Evolutionary conservation across 805 yeast genomes (phyloP).

Genomic region (Wickerhamiella musiphila): DNA sequence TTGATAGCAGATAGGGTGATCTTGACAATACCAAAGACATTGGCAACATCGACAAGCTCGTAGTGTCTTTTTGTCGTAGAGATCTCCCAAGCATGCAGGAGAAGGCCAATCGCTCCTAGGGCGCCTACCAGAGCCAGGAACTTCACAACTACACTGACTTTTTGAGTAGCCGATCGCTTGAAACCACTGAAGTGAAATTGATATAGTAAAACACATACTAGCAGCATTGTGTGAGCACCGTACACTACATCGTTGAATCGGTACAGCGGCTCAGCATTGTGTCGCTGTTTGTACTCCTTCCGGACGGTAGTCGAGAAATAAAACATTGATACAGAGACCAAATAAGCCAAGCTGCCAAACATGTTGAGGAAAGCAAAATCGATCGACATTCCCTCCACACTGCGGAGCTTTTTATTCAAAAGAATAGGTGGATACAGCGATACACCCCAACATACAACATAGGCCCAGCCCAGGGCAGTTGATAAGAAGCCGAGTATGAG

Average conservation of each 20-base stretch:
- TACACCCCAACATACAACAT: slow-evolving; percentile 21
- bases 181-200: slow-evolving; percentile 26
- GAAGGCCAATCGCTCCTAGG: slow-evolving; percentile 10
- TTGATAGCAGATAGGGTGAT: slow-evolving; percentile 29
- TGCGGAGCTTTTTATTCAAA: slow-evolving; percentile 17
- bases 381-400: slow-evolving; percentile 24
- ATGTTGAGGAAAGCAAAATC: slow-evolving; percentile 23
- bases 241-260: slow-evolving; percentile 29
- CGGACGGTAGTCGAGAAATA: slow-evolving; percentile 21
- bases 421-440: slow-evolving; percentile 24
- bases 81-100: slow-evolving; percentile 17
- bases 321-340: slow-evolving; percentile 18
- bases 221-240: slow-evolving; percentile 27
- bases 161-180: slow-evolving; percentile 19
- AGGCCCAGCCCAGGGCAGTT: slow-evolving; percentile 15
- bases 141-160: slow-evolving; percentile 16
- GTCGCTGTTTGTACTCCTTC: slow-evolving; percentile 21
- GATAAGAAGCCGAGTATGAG: slow-evolving; percentile 3
- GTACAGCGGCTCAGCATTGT: slow-evolving; percentile 24
- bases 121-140: slow-evolving; percentile 11
- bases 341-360: slow-evolving; percentile 22
- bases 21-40: slow-evolving; percentile 29
- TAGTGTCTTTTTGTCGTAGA: slow-evolving; percentile 15
- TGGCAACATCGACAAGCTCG: slow-evolving; percentile 24
- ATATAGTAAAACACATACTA: slow-evolving; percentile 22